These are phyloP conservation scores for Pseudocercospora ulei DNA, from an alignment of 2,329 filamentous ascomycete species.

Conservation along the genomic window DNA sequence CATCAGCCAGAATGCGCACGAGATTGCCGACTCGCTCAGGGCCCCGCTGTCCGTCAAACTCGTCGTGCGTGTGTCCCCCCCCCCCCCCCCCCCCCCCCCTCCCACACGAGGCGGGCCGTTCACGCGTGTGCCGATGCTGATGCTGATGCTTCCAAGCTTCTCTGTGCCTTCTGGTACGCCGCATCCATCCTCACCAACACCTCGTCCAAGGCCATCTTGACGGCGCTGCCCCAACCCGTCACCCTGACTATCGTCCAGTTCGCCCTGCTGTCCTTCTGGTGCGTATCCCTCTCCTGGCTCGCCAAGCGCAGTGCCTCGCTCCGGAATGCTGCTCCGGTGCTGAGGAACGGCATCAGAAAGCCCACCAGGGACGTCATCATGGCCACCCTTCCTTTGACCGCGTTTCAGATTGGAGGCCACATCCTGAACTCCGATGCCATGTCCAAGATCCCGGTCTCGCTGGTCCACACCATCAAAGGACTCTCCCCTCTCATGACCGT, in stretches of 20 bases:
- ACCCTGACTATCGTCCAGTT: conserved; percentile 92
- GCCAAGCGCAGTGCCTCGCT: conserved; percentile 62
- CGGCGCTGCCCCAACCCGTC: conserved; percentile 78
- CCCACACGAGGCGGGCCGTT: background rate
- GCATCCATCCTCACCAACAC: conserved; percentile 95
- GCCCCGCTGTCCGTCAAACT: conserved; percentile 82
- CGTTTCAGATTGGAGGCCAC: conserved; percentile 89
- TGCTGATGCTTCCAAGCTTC: conserved; percentile 48
- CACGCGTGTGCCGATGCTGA: no score
- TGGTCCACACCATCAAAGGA: conserved; percentile 97
- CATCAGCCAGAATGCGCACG: conserved; percentile 84
- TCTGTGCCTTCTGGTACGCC: conserved; percentile 87
- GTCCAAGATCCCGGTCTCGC: conserved; percentile 84
- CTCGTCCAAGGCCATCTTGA: conserved; percentile 93
- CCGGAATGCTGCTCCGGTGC: conserved; percentile 61
- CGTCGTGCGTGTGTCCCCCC: conserved; percentile 51
- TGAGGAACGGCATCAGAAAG: conserved; percentile 72
- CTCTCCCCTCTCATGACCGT: conserved; percentile 94
- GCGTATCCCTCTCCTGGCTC: conserved; percentile 66
- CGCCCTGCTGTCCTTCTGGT: conserved; percentile 81
- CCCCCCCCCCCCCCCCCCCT: no score
- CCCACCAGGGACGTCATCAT: conserved; percentile 72
- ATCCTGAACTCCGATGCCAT: conserved; percentile 90
- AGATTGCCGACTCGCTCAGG: conserved; percentile 81
- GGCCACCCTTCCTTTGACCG: conserved; percentile 80